Evolutionary conservation across 306 rosid species (phyloP).

Genomic region (Quercus rubra): DNA sequence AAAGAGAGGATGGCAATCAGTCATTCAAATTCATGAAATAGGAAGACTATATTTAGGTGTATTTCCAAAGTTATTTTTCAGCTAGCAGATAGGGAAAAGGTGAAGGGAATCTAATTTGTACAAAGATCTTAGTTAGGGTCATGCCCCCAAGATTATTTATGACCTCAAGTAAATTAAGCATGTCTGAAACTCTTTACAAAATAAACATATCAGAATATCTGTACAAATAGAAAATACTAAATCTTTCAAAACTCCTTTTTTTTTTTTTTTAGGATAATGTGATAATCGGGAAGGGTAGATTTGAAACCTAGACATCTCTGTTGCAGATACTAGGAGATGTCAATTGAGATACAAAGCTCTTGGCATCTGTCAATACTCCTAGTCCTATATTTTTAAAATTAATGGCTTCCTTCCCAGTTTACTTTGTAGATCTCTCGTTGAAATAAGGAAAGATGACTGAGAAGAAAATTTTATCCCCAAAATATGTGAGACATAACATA

Average conservation of each 20-base stretch:
- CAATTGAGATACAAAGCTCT: no score
- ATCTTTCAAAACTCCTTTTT: no score
- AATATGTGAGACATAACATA: background rate
- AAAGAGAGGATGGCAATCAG: background rate
- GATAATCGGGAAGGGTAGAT: no score
- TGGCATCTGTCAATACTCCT: background rate
- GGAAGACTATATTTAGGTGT: background rate
- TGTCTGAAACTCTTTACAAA: background rate
- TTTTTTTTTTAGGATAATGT: no score
- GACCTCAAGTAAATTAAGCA: background rate
- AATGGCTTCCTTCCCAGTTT: background rate
- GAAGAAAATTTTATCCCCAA: background rate
- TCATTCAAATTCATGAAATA: background rate
- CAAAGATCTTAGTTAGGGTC: background rate
- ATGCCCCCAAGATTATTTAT: background rate
- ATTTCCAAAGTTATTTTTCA: background rate
- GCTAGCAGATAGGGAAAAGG: background rate
- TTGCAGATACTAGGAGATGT: no score
- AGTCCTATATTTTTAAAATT: background rate
- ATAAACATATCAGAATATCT: background rate
- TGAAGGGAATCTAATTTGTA: background rate
- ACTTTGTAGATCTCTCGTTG: background rate
- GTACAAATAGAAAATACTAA: background rate
- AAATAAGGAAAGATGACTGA: background rate
- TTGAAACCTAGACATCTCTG: no score